Base-by-base conservation (phyloP, 495 filamentous ascomycete genomes). In the Aspergillus wentii region DNA sequence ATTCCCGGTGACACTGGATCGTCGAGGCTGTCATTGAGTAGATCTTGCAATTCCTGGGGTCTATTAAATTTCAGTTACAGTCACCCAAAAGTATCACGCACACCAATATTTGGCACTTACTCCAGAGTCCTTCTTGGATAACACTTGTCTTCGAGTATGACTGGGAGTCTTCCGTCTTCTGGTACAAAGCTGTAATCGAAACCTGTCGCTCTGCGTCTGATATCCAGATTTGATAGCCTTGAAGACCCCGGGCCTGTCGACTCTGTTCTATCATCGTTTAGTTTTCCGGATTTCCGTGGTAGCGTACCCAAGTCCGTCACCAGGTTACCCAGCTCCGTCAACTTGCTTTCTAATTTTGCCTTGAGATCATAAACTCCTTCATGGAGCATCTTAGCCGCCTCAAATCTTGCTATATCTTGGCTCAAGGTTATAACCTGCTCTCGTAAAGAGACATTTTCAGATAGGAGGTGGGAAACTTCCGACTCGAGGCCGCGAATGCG, bases 401-500 rank as follows among this genome's bases (percentile, higher is more conserved):
- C 62, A 40, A 62, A 54, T 34, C 66, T 64, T 38, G 86, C 76
- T 33, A 78, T 68, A 33, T 87, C 80, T 35, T 80, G 77, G 35
- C 86, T 76, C 5, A 94, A 65, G 28, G 80, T 79, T 43, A 94
- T 68, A 13, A 92, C 71, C 46, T 90, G 79, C 42, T 87, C 80
- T 33, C 86, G 80, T 0, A 98, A 75, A 0, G 82, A 76, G 17
- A 95, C 79, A 58, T 97, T 97, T 47, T 98, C 94, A 13, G 81
- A 78, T 38, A 95, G 69, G 8, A 97, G 65, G 19, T 85, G 80
- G 11, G 87, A 84, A 22, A 79, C 79, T 62, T 98, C 90, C 37
- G 80, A 80, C 57, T 97, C 89, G 25, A 97, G 75, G 34, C 68
- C 80, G 39, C 89, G 86, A 47, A 98, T 96, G 43, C 86, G 85